Evolutionary conservation across 768 basidiomycete species (phyloP).

Genomic region (Boletellus ananiceps): DNA sequence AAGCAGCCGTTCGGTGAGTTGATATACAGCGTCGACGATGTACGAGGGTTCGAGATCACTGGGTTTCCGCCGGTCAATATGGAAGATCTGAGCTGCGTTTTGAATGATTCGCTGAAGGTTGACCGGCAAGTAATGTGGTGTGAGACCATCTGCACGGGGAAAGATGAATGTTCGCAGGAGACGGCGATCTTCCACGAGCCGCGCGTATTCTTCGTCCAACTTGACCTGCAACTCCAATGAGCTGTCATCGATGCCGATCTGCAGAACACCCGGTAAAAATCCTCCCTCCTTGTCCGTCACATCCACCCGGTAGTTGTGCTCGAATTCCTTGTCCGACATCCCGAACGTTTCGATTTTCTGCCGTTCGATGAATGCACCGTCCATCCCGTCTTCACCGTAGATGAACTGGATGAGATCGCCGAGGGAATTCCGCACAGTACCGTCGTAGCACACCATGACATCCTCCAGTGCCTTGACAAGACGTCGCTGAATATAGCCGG

Average conservation of each 20-base stretch:
- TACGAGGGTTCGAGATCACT: slow-evolving; percentile 88
- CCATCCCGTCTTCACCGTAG: slow-evolving; percentile 99
- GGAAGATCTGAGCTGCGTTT: slow-evolving; percentile 95
- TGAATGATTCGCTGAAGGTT: slow-evolving; percentile 94
- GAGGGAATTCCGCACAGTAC: slow-evolving; percentile 94
- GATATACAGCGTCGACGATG: slow-evolving; percentile 75
- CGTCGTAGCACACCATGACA: slow-evolving; percentile 96
- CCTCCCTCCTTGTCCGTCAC: slow-evolving; percentile 79
- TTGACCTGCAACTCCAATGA: slow-evolving; percentile 78
- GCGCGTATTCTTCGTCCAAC: slow-evolving; percentile 73
- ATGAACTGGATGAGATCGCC: slow-evolving; percentile 95
- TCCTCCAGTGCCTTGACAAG: slow-evolving; percentile 98
- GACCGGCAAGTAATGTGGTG: slow-evolving; percentile 87
- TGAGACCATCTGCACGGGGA: slow-evolving; percentile 63
- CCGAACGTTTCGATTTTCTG: slow-evolving; percentile 90
- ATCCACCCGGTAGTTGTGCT: slow-evolving; percentile 92
- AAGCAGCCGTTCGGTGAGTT: slow-evolving; percentile 70
- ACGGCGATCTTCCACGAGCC: slow-evolving; percentile 68
- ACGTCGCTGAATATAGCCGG: slow-evolving; percentile 97
- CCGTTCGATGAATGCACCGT: slow-evolving; percentile 94
- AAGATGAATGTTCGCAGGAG: slow-evolving; percentile 82
- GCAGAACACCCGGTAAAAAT: slow-evolving; percentile 74
- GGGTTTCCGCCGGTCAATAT: slow-evolving; percentile 90
- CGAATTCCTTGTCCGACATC: slow-evolving; percentile 77
- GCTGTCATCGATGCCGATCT: slow-evolving; percentile 83